Conservation (phyloP, 768 basidiomycete genomes). For the Ephemerocybe angulata region DNA sequence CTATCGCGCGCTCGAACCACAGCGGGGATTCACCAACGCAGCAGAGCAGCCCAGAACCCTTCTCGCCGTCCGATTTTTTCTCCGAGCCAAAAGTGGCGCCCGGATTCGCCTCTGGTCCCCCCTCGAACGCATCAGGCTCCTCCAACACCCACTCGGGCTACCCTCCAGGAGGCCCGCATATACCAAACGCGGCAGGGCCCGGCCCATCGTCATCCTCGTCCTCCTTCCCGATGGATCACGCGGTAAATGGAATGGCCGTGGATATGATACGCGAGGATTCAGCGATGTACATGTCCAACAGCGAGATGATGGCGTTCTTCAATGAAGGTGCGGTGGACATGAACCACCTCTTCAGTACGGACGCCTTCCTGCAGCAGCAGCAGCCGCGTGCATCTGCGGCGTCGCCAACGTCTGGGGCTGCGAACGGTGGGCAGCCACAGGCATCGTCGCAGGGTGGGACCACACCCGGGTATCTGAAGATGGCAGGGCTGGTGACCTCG, state of each 20-base stretch:
- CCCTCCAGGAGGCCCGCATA: too few species aligned
- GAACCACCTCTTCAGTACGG: conserved; percentile 25
- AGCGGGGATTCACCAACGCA: conserved; percentile 45
- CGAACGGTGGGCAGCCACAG: conserved; percentile 5
- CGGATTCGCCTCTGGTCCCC: conserved; percentile 20
- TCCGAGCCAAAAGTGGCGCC: conserved; percentile 40
- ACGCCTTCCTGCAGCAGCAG: conserved; percentile 15
- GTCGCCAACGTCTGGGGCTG: conserved; percentile 14
- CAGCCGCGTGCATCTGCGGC: conserved; percentile 8
- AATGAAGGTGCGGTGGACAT: conserved; percentile 45
- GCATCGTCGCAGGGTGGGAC: neutral
- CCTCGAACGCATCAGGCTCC: conserved; percentile 14
- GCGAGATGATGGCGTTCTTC: conserved; percentile 62
- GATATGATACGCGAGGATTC: conserved; percentile 47
- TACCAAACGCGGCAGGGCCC: conserved; percentile 11
- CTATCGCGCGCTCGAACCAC: conserved; percentile 39
- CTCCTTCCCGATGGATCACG: conserved; percentile 33
- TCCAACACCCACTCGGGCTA: conserved; percentile 15
- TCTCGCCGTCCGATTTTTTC: conserved; percentile 64
- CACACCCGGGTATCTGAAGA: conserved; percentile 35
- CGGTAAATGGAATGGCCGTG: conserved; percentile 34
- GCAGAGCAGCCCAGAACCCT: conserved; percentile 61
- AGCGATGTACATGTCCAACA: conserved; percentile 52
- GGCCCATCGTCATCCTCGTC: conserved; percentile 16
- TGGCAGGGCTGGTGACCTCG: conserved; percentile 33